Percentiles rank a stretch among this genome's conserved stretches.
phyloP scores from a whole-genome alignment of 23 red algal genomes.

The Gracilaria domingensis region DNA sequence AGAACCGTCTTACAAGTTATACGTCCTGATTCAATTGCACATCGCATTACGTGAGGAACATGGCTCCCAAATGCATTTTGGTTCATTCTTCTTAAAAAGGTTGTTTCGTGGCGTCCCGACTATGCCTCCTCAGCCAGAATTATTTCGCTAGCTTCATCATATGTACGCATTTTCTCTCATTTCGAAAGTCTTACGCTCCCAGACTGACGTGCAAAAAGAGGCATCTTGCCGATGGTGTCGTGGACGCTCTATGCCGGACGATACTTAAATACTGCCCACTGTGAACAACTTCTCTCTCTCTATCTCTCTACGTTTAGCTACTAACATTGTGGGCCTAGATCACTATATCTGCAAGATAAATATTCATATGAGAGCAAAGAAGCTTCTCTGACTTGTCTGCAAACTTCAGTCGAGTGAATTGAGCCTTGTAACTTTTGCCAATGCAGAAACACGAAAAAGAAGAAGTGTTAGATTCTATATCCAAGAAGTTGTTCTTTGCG shows the following conservation, averaged over 20 bases:
- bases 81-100: background rate
- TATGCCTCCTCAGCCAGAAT: background rate
- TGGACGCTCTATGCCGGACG: no score
- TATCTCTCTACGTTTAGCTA: no score
- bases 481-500: background rate
- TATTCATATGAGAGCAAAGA: no score
- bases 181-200: background rate
- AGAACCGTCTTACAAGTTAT: background rate
- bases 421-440: no score
- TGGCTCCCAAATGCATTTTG: background rate
- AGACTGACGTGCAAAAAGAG: no score
- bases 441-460: conserved; percentile 30
- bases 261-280: no score
- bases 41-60: background rate
- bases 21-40: background rate
- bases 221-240: no score
- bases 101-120: background rate
- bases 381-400: no score
- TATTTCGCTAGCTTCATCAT: background rate
- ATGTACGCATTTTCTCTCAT: background rate
- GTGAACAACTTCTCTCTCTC: no score
- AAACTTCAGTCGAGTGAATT: no score
- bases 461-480: background rate
- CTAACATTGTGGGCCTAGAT: no score
- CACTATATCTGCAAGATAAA: no score